phyloP scores from a whole-genome alignment of 78 protist genomes.

The Reticulomyxa filosa region DNA sequence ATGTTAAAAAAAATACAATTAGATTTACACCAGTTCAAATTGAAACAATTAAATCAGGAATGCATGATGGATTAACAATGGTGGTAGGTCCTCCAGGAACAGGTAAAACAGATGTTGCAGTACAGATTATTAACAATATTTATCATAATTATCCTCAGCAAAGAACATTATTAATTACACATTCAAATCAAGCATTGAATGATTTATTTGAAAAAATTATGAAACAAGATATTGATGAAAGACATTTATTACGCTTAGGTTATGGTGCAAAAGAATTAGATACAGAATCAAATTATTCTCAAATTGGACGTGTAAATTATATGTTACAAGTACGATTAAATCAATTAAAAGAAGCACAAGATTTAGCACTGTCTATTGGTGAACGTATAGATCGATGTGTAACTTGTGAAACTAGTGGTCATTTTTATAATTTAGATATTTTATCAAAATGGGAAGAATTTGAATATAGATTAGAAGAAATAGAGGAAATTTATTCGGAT shows the following conservation, averaged over 20 bases:
- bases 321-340: conserved; percentile 52
- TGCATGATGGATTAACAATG: conserved; percentile 54
- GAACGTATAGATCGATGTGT: conserved; percentile 26
- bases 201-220: conserved; percentile 59
- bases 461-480: background rate
- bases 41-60: conserved; percentile 47
- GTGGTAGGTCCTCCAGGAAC: conserved; percentile 97
- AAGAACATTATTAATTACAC: conserved; percentile 73
- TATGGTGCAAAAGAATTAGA: conserved; percentile 66
- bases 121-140: conserved; percentile 52
- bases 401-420: conserved; percentile 75
- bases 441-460: conserved; percentile 16
- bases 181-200: conserved; percentile 73
- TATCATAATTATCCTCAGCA: conserved; percentile 69
- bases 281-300: conserved; percentile 48
- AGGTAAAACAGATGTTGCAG: conserved; percentile 96
- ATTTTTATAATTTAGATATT: conserved; percentile 43
- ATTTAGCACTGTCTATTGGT: conserved; percentile 34
- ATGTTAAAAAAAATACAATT: no score
- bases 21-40: conserved; percentile 38
- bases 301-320: conserved; percentile 66
- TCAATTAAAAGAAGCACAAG: conserved; percentile 28
- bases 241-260: conserved; percentile 79
- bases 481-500: no score
- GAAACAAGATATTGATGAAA: conserved; percentile 47